A percentile compares a stretch with the other conserved stretches of the same genome.
Evolutionary conservation across 1,139 yeast genomes (phyloP).

Genomic region (Saccharomyces hybrid): DNA sequence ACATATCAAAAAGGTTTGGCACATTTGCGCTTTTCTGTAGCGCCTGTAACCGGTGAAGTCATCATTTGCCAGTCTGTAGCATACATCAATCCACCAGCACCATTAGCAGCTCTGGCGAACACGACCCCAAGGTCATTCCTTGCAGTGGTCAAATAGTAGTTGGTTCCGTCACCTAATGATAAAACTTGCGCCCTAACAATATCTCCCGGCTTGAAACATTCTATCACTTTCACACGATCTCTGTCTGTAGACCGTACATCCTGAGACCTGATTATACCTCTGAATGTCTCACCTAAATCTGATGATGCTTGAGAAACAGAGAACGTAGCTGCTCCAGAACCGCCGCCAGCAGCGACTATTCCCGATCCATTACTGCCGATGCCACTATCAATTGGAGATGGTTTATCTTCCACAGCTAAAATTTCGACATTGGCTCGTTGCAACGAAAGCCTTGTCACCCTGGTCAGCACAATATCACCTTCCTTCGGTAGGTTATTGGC

Average conservation of each 20-base stretch:
- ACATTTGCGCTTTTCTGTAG: slow-evolving; percentile 74
- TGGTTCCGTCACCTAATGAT: slow-evolving; percentile 88
- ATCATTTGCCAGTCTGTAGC: slow-evolving; percentile 96
- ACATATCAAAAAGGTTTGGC: slow-evolving; percentile 66
- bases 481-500: slow-evolving; percentile 69
- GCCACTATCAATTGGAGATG: slow-evolving; percentile 51
- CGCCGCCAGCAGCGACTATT: slow-evolving; percentile 44
- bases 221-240: slow-evolving; percentile 73
- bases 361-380: slow-evolving; percentile 54
- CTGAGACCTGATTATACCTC: slow-evolving; percentile 79
- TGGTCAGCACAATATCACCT: slow-evolving; percentile 74
- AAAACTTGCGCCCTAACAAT: slow-evolving; percentile 75
- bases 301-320: slow-evolving; percentile 44
- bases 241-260: slow-evolving; percentile 89
- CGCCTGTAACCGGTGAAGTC: slow-evolving; percentile 75
- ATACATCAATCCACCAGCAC: slow-evolving; percentile 75
- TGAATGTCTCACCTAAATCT: slow-evolving; percentile 85
- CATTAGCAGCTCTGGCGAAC: slow-evolving; percentile 64
- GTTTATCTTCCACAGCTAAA: slow-evolving; percentile 62
- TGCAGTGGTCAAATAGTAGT: slow-evolving; percentile 85
- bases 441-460: slow-evolving; percentile 55
- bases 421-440: slow-evolving; percentile 81
- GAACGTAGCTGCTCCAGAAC: slow-evolving; percentile 47
- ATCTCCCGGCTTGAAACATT: slow-evolving; percentile 87
- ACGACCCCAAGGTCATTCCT: slow-evolving; percentile 89